These are phyloP conservation scores for Backusella liffmaniae DNA, from an alignment of 192 early-diverging fungal species.

Conservation along the genomic window DNA sequence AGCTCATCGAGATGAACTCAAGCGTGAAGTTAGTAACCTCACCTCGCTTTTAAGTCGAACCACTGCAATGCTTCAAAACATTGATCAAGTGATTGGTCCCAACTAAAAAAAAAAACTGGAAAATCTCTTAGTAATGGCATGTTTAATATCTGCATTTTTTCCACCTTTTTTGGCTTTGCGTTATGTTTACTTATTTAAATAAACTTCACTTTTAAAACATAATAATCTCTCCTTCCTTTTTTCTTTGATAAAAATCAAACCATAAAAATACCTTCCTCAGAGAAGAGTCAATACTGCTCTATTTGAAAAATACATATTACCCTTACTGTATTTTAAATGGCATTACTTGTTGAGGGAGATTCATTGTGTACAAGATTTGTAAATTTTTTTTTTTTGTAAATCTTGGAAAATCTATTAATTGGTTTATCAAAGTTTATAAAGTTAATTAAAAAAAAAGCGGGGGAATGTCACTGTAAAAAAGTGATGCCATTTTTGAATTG, in stretches of 20 bases:
- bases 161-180: background rate
- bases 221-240: background rate
- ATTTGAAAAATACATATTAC: background rate
- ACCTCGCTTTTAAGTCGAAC: conserved; percentile 49
- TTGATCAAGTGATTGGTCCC: conserved; percentile 47
- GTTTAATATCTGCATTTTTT: background rate
- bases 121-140: background rate
- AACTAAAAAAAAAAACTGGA: background rate
- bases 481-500: background rate
- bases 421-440: background rate
- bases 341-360: background rate
- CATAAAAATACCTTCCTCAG: background rate
- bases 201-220: background rate
- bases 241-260: background rate
- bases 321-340: background rate
- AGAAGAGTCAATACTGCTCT: background rate
- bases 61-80: conserved; percentile 49
- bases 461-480: background rate
- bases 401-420: background rate
- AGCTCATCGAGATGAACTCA: conserved; percentile 55
- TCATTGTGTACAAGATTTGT: background rate
- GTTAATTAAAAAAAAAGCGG: conserved; percentile 1
- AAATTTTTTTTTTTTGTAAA: background rate
- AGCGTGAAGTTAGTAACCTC: conserved; percentile 52
- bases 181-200: background rate